Evolutionary conservation across 2,329 filamentous ascomycete genomes (phyloP).

Genomic region (Cryphonectria japonica): DNA sequence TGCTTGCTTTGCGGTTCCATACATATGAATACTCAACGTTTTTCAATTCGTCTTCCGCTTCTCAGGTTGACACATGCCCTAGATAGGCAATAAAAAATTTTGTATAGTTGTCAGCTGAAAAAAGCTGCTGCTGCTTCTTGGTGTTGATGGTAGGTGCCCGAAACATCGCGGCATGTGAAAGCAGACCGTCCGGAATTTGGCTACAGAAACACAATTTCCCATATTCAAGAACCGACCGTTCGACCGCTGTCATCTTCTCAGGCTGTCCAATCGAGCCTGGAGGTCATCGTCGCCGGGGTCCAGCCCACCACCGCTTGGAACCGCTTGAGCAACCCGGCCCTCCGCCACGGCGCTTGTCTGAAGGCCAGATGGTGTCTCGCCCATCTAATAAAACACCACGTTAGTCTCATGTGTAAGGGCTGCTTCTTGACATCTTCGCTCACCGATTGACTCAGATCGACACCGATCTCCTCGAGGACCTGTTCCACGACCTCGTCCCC

Average conservation of each 20-base stretch:
- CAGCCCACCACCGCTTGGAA: slow-evolving; percentile 70
- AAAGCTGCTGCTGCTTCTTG: not conserved
- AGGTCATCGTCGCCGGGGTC: slow-evolving; percentile 86
- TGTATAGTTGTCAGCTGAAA: not conserved
- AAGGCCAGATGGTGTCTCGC: slow-evolving; percentile 85
- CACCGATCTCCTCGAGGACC: slow-evolving; percentile 93
- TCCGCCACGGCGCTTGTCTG: slow-evolving; percentile 75
- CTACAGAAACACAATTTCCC: no score
- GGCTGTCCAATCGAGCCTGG: slow-evolving; percentile 88
- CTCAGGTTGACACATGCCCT: not conserved
- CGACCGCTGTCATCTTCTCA: slow-evolving; percentile 58
- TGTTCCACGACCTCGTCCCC: slow-evolving; percentile 97
- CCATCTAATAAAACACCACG: slow-evolving; percentile 63
- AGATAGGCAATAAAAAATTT: not conserved
- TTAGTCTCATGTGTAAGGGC: slow-evolving; percentile 32
- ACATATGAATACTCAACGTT: not conserved
- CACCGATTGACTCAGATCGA: slow-evolving; percentile 89
- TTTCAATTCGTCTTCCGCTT: not conserved
- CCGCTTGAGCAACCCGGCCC: slow-evolving; percentile 80
- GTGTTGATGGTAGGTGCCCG: not conserved
- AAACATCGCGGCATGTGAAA: slow-evolving; percentile 12
- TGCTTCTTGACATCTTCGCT: slow-evolving; percentile 42
- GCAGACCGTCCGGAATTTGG: not conserved
- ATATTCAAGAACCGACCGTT: not conserved
- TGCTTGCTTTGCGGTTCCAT: not conserved